A percentile compares a stretch with the other conserved stretches of the same genome.
Conservation (phyloP, 441 rosid genomes). For the Manihot esculenta region DNA sequence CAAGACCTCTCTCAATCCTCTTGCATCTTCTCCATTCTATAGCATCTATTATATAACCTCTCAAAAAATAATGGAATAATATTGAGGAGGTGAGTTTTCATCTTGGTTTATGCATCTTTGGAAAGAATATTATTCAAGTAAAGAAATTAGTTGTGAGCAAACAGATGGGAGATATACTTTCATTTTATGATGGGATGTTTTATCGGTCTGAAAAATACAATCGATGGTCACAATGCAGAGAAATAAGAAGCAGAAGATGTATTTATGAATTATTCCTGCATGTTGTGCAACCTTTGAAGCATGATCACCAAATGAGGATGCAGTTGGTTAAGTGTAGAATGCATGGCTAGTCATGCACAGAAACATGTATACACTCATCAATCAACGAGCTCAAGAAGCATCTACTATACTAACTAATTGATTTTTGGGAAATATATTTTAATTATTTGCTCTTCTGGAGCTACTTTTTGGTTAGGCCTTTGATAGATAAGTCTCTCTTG, state of each 20-base stretch:
- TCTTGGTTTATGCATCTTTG: conserved; percentile 61
- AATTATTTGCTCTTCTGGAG: no score
- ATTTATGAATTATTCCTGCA: conserved; percentile 23
- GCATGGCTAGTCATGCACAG: no score
- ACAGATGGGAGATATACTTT: conserved; percentile 43
- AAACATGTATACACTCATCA: no score
- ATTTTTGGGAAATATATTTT: no score
- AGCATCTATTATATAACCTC: no score
- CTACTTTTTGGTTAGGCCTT: no score
- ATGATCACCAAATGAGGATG: background rate
- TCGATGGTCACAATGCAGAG: conserved; percentile 58
- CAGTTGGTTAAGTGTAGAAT: no score
- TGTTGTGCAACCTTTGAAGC: background rate
- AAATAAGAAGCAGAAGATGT: conserved; percentile 42
- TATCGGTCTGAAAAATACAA: conserved; percentile 45
- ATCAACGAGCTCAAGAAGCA: no score
- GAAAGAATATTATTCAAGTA: conserved; percentile 51
- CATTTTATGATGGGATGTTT: conserved; percentile 59
- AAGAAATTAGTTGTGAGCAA: conserved; percentile 46
- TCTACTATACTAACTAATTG: no score
- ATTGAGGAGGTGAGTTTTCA: conserved; percentile 55
- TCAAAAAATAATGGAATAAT: conserved; percentile 59
- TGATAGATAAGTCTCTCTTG: no score
- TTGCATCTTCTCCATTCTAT: no score
- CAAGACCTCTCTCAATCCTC: no score